These are phyloP conservation scores for Lactarius tabidus DNA, from an alignment of 768 basidiomycete species.

Conservation along the genomic window DNA sequence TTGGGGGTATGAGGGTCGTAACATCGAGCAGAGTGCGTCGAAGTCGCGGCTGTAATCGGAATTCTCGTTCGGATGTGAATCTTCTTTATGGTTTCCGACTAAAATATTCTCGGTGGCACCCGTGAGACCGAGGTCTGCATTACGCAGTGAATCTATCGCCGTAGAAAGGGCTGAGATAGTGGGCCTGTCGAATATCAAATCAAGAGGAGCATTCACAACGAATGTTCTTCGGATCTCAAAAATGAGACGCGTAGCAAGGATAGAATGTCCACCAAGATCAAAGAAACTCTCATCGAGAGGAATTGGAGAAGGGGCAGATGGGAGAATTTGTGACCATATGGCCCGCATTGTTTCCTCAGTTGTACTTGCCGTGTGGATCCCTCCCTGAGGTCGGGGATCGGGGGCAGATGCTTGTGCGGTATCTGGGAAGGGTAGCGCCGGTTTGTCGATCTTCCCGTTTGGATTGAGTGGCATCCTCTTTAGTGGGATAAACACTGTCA, in stretches of 20 bases:
- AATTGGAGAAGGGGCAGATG: conserved; percentile 70
- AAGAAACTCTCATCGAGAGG: conserved; percentile 95
- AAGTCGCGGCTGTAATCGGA: conserved; percentile 64
- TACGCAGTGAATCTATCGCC: conserved; percentile 70
- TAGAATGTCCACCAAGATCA: conserved; percentile 97
- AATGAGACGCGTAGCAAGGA: conserved; percentile 93
- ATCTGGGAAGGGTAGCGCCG: conserved; percentile 96
- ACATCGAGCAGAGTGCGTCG: conserved; percentile 50
- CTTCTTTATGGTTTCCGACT: neutral
- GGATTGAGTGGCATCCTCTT: conserved; percentile 96
- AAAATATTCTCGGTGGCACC: conserved; percentile 30
- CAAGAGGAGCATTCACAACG: conserved; percentile 85
- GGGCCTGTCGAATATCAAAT: conserved; percentile 87
- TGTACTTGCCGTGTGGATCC: conserved; percentile 44
- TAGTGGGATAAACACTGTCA: conserved; percentile 86
- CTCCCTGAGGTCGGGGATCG: conserved; percentile 36
- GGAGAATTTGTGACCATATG: conserved; percentile 84
- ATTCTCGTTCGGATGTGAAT: neutral
- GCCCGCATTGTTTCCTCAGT: conserved; percentile 77
- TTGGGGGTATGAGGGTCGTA: conserved; percentile 60
- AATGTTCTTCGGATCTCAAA: conserved; percentile 95
- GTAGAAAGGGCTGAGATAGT: conserved; percentile 74
- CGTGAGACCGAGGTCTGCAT: conserved; percentile 75
- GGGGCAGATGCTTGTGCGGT: conserved; percentile 63
- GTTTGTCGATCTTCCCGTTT: conserved; percentile 99